Evolutionary conservation across 179 eudicot genomes (phyloP).

Genomic region (Nepenthes alata): DNA sequence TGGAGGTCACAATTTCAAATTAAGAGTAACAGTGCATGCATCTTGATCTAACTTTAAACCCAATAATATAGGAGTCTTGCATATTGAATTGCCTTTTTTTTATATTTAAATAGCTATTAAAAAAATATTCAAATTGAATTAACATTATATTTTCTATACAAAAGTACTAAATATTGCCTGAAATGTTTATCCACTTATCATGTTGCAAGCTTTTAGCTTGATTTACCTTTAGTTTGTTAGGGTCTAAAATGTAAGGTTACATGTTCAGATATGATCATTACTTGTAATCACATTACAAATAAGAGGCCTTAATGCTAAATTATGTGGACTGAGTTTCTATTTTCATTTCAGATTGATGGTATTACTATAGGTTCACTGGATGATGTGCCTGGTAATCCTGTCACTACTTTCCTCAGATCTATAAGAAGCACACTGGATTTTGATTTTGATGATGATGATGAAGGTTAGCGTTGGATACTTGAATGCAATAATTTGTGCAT

Average conservation of each 20-base stretch:
- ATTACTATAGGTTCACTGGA: conserved; percentile 73
- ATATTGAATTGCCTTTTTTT: no score
- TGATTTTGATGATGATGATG: conserved; percentile 93
- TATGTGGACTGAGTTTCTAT: background rate
- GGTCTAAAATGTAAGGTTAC: background rate
- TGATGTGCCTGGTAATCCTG: conserved; percentile 69
- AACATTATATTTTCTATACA: no score
- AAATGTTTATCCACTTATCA: background rate
- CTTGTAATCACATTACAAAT: background rate
- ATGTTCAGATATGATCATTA: background rate
- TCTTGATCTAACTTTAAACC: no score
- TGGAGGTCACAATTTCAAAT: no score
- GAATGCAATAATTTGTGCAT: no score
- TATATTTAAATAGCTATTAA: no score
- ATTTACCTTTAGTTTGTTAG: background rate
- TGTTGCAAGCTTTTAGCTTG: background rate
- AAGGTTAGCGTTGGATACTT: conserved; percentile 36
- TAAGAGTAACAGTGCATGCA: no score
- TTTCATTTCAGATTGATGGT: conserved; percentile 57
- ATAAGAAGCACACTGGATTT: conserved; percentile 82
- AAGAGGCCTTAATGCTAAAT: background rate
- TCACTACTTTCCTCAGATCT: conserved; percentile 68
- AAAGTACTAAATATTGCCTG: no score
- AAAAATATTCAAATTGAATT: no score
- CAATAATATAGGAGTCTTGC: no score